Evolutionary conservation across 2,329 filamentous ascomycete genomes (phyloP).

Genomic region (Thelonectria discophora): DNA sequence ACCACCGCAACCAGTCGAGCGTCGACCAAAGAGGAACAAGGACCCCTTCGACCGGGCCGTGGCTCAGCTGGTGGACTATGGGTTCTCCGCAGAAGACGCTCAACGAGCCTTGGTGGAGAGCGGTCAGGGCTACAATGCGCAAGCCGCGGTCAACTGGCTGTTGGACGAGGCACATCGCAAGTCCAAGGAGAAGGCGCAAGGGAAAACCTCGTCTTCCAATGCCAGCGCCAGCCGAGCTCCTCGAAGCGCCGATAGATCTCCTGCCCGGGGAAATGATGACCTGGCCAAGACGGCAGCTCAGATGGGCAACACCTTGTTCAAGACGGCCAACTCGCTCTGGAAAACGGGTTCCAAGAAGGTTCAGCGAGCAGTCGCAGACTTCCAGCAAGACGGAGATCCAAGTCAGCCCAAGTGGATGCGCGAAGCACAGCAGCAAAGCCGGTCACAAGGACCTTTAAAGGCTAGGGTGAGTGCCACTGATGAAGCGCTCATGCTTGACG

Average conservation of each 20-base stretch:
- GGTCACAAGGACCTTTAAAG: constrained; percentile 46
- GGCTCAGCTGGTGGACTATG: constrained; percentile 92
- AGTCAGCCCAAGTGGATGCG: constrained; percentile 96
- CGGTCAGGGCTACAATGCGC: constrained; percentile 80
- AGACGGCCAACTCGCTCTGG: constrained; percentile 95
- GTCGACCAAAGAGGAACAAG: constrained; percentile 41
- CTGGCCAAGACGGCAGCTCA: constrained; percentile 83
- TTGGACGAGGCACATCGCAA: constrained; percentile 90
- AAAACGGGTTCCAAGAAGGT: constrained; percentile 93
- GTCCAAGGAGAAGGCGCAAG: constrained; percentile 75
- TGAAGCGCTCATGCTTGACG: constrained; percentile 83
- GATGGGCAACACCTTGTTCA: constrained; percentile 84
- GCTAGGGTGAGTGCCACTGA: constrained; percentile 62
- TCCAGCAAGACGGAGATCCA: constrained; percentile 75
- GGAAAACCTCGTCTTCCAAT: constrained; percentile 57
- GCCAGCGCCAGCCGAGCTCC: constrained; percentile 35
- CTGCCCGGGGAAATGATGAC: constrained; percentile 70
- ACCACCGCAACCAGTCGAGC: constrained; percentile 35
- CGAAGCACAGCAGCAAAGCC: constrained; percentile 66
- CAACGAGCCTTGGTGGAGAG: constrained; percentile 81
- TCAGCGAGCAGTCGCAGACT: constrained; percentile 89
- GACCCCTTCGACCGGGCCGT: constrained; percentile 76
- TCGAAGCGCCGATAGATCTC: constrained; percentile 62
- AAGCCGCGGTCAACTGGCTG: constrained; percentile 87
- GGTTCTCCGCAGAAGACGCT: constrained; percentile 88